Conservation (phyloP, 1,284 basidiomycete genomes). For the Leccinum holopus region DNA sequence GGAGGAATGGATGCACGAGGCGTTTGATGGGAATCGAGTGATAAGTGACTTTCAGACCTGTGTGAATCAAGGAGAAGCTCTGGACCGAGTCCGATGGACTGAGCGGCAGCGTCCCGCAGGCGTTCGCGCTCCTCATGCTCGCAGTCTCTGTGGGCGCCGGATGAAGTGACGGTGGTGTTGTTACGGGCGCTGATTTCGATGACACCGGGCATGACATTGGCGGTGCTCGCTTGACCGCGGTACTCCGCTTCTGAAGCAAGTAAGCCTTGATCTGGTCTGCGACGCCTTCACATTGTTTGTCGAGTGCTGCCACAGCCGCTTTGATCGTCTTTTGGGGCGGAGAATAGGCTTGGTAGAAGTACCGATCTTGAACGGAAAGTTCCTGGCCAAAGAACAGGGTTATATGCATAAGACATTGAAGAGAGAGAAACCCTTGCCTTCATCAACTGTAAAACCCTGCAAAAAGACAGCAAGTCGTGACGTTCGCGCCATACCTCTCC, state of each 20-base stretch:
- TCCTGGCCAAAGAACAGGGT: slow-evolving; percentile 16
- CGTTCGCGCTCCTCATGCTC: slow-evolving; percentile 72
- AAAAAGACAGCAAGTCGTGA: slow-evolving; percentile 27
- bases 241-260: slow-evolving; percentile 9
- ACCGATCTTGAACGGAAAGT: slow-evolving; percentile 20
- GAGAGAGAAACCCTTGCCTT: slow-evolving; percentile 19
- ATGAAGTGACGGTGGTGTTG: slow-evolving; percentile 31
- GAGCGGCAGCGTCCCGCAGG: slow-evolving; percentile 69
- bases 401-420: neutral
- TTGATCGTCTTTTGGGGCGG: slow-evolving; percentile 22
- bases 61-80: slow-evolving; percentile 22
- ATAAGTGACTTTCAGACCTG: slow-evolving; percentile 13
- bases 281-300: slow-evolving; percentile 28
- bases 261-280: slow-evolving; percentile 25
- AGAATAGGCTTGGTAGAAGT: slow-evolving; percentile 19
- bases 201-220: slow-evolving; percentile 58
- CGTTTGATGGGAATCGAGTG: slow-evolving; percentile 16
- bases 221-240: slow-evolving; percentile 10
- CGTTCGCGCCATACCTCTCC: slow-evolving; percentile 18
- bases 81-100: slow-evolving; percentile 60
- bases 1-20: slow-evolving; percentile 38
- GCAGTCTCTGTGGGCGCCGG: slow-evolving; percentile 39
- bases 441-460: slow-evolving; percentile 34
- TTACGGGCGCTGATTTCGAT: slow-evolving; percentile 64
- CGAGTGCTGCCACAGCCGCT: slow-evolving; percentile 15